These are phyloP conservation scores for Penicillium capsulatum DNA, from an alignment of 2,329 filamentous ascomycete genomes.

Conservation along the genomic window DNA sequence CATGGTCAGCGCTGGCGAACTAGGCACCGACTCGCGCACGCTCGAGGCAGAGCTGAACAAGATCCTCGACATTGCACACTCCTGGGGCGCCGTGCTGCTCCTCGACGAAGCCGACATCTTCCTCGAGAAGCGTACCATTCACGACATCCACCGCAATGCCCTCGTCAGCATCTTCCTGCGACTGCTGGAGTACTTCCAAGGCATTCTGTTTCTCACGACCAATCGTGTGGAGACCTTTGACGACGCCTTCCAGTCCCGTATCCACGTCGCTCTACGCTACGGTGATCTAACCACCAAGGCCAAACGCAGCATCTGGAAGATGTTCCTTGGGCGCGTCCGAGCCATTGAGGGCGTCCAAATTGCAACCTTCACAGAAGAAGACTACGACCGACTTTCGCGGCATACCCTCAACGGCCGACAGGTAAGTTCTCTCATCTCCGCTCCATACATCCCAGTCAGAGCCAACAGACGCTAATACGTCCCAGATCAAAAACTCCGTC, in stretches of 20 bases:
- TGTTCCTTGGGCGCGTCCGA: conserved; percentile 72
- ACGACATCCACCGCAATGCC: conserved; percentile 79
- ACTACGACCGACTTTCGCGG: conserved; percentile 63
- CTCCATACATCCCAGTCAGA: too few relatives aligned
- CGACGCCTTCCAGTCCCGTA: conserved; percentile 82
- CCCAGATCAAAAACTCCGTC: conserved; percentile 85
- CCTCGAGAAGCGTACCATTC: conserved; percentile 74
- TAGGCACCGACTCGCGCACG: conserved; percentile 70
- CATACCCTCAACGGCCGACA: conserved; percentile 66
- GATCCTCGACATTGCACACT: conserved; percentile 79
- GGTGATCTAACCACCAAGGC: conserved; percentile 68
- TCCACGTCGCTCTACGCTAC: conserved; percentile 80
- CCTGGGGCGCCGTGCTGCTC: conserved; percentile 79
- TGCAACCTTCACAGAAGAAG: conserved; percentile 51
- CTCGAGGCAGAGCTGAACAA: conserved; percentile 75
- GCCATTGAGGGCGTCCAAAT: conserved; percentile 58
- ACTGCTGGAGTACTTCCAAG: conserved; percentile 85
- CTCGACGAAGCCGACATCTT: conserved; percentile 85
- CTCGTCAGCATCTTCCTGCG: conserved; percentile 84
- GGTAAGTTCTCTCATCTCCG: conserved; percentile 38
- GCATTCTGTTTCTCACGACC: conserved; percentile 83
- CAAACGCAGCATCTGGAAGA: conserved; percentile 74
- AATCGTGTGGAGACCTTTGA: conserved; percentile 85
- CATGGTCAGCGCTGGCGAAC: conserved; percentile 75
- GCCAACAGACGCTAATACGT: neutral